Conservation (phyloP, 2,329 filamentous ascomycete genomes). For the Xylaria sp. region DNA sequence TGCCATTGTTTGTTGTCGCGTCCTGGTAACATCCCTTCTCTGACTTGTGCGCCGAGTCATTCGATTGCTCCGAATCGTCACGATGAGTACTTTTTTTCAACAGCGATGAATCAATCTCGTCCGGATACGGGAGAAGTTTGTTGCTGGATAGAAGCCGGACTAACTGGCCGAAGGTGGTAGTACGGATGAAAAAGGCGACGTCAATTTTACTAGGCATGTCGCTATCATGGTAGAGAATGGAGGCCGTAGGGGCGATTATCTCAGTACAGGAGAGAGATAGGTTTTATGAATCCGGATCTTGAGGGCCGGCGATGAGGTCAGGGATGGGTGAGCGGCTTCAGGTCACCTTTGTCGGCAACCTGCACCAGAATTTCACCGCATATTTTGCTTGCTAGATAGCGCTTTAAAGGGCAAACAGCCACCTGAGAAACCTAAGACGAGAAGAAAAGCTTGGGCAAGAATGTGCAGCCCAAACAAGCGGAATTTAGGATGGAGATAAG, state of each 20-base stretch:
- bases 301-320: not conserved
- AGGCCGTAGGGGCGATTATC: not conserved
- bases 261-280: not conserved
- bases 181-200: not conserved
- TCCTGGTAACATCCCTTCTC: not conserved
- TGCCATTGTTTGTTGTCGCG: not conserved
- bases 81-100: constrained; percentile 14
- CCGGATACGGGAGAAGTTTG: constrained; percentile 27
- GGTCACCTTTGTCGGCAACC: not conserved
- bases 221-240: not conserved
- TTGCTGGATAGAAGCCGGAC: constrained; percentile 24
- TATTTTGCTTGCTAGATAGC: not conserved
- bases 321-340: not conserved
- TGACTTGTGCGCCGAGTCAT: not conserved
- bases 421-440: not conserved
- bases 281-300: not conserved
- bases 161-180: constrained; percentile 25
- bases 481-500: constrained; percentile 1
- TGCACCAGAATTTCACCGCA: not conserved
- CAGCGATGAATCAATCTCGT: constrained; percentile 29
- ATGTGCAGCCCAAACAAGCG: not conserved
- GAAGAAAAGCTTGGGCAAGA: not conserved
- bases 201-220: not conserved
- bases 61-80: not conserved
- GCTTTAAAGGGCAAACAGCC: not conserved